Base-by-base conservation (phyloP, 768 basidiomycete species). In the Myochromella boudieri region DNA sequence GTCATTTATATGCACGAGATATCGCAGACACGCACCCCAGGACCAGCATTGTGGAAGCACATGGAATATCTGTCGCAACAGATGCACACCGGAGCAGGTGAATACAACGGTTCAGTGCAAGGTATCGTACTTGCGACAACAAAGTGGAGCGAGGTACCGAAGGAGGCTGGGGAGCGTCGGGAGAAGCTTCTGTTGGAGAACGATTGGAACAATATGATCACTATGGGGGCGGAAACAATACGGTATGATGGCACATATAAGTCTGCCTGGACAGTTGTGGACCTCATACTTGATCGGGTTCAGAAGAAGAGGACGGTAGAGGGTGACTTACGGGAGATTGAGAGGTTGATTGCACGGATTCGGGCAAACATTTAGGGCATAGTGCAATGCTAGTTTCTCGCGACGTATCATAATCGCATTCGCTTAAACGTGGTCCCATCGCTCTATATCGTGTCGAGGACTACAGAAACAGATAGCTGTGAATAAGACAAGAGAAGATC, bases 61-160 rank as follows among this genome's bases (percentile, higher is more conserved):
- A 69, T 74, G 33, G 62, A 63, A 20, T 37, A 15, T 14, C 66
- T 76, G 55, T 76, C 76, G 53, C 60, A 62, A 27, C 66, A 72
- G 41, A 63, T 76, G 12, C 75, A 75, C 53, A 74, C 72, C 29
- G 41, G 65, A 65, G 25, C 60, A 46, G 43, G 61, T 66, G 6
- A 65, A 70, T 47, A 63, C 66, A 39, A 70, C 70, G 51, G 74
- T 74, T 34, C 22, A 6, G 34, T 33, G 10, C 36, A 37, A 11
- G 34, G 44, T n/a, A 18, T 37, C 11, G 61, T 72, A 42, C 64
- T 76, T 46, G 65, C 66, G 38, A 77, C 75, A 51, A 75, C 66
- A 32, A 76, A 67, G 70, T 74, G 74, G 72, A 60, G 58, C 6
- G 59, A 60, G 42, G 70, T 71, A 6, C 36, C 39, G 14, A 15